phyloP scores from a whole-genome alignment of 2,329 filamentous ascomycete genomes.

The Allantophomopsis cytisporea region DNA sequence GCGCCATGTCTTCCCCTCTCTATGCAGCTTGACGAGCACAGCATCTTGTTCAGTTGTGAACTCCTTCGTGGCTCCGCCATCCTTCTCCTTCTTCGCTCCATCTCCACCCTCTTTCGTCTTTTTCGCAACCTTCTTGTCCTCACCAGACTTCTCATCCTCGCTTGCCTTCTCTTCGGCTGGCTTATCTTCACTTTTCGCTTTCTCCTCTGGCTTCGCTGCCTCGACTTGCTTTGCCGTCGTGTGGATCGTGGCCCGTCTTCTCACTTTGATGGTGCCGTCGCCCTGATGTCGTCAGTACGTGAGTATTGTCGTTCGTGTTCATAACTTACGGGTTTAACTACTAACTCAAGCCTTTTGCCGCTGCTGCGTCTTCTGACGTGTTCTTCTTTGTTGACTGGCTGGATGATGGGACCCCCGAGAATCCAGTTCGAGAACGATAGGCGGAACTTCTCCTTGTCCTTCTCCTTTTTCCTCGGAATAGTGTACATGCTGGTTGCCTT shows the following conservation, averaged over 20 bases:
- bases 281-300: too few relatives aligned
- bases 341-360: not conserved
- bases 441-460: not conserved
- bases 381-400: not conserved
- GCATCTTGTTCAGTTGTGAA: too few relatives aligned
- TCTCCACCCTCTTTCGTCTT: slow-evolving; percentile 2
- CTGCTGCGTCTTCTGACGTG: not conserved
- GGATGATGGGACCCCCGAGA: slow-evolving; percentile 11
- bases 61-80: not conserved
- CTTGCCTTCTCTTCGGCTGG: slow-evolving; percentile 1
- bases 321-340: too few relatives aligned
- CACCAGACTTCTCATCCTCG: slow-evolving; percentile 1
- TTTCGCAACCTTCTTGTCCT: slow-evolving; percentile 3
- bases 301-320: too few relatives aligned
- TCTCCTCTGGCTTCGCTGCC: slow-evolving; percentile 1
- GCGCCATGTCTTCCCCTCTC: too few relatives aligned
- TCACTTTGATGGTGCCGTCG: too few relatives aligned
- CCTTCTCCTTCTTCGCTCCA: not conserved
- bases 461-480: too few relatives aligned
- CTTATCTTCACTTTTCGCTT: slow-evolving; percentile 3
- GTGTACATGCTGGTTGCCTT: too few relatives aligned
- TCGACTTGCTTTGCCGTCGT: not conserved
- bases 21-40: too few relatives aligned
- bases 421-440: slow-evolving; percentile 17
- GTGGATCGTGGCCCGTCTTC: too few relatives aligned